phyloP scores from a whole-genome alignment of 176 grass and related monocot genomes.

The Metroxylon sagu region DNA sequence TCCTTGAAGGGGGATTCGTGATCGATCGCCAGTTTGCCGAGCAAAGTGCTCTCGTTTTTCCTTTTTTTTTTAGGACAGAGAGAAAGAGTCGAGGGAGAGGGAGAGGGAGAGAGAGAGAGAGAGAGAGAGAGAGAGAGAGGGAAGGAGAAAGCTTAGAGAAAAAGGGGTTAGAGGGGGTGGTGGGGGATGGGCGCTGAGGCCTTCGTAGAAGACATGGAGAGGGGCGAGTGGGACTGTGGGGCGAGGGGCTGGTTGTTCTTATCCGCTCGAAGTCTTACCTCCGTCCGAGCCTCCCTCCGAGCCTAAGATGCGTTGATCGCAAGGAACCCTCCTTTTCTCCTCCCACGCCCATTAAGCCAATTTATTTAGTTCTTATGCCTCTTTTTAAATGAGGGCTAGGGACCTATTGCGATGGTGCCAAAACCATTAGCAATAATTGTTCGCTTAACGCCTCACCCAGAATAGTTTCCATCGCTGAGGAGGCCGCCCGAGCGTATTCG shows the following conservation, averaged over 20 bases:
- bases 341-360: too few species aligned
- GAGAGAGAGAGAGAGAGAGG: too few species aligned
- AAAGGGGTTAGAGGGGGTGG: too few species aligned
- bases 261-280: conserved; percentile 20
- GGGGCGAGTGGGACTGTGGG: too few species aligned
- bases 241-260: conserved; percentile 24
- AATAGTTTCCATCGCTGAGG: background rate
- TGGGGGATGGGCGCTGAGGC: too few species aligned
- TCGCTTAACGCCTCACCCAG: too few species aligned
- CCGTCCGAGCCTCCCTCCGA: background rate
- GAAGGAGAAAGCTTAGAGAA: too few species aligned
- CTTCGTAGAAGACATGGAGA: too few species aligned
- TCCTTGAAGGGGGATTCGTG: conserved; percentile 33
- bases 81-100: background rate
- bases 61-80: background rate
- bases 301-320: conserved; percentile 19
- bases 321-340: conserved; percentile 8
- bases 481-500: background rate
- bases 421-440: too few species aligned
- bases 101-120: too few species aligned
- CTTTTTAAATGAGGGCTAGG: background rate
- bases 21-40: conserved; percentile 46
- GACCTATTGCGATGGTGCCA: too few species aligned
- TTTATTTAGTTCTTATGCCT: background rate
- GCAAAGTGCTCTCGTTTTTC: background rate